These are phyloP conservation scores for Penicillium soppii DNA, from an alignment of 495 filamentous ascomycete species.

Conservation along the genomic window DNA sequence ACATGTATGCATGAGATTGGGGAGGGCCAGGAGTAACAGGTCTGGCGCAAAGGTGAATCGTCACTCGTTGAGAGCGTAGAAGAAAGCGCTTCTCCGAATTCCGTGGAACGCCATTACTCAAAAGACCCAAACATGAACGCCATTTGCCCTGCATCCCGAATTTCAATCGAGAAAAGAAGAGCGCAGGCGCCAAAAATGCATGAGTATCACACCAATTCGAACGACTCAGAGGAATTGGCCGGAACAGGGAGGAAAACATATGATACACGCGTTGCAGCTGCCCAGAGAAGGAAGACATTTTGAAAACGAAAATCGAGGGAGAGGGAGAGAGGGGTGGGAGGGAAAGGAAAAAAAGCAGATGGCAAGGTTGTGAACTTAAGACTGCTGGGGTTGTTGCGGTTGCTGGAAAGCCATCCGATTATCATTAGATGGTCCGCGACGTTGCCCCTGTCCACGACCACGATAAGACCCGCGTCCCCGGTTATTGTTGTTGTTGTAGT, in stretches of 20 bases:
- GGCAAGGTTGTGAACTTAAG: conserved; percentile 4
- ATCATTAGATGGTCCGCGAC: conserved; percentile 38
- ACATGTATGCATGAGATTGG: neutral
- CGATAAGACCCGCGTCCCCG: conserved; percentile 43
- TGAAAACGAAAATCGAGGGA: conserved; percentile 3
- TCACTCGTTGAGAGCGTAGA: conserved; percentile 6
- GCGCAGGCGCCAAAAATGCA: conserved; percentile 24
- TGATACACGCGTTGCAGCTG: conserved; percentile 34
- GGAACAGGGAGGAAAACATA: conserved; percentile 20
- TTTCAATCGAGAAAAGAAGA: conserved; percentile 10
- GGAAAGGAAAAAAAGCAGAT: neutral
- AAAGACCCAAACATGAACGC: conserved; percentile 18
- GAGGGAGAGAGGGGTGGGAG: conserved; percentile 2
- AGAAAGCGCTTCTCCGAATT: neutral
- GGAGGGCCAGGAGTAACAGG: neutral
- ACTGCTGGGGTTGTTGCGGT: conserved; percentile 34
- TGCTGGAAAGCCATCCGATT: conserved; percentile 29
- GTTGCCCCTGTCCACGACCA: conserved; percentile 46
- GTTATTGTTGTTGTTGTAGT: conserved; percentile 31
- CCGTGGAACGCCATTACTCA: conserved; percentile 17
- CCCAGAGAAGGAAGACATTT: conserved; percentile 11
- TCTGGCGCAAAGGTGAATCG: neutral
- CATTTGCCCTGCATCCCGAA: conserved; percentile 15
- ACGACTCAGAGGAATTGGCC: conserved; percentile 6
- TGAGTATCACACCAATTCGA: conserved; percentile 16